Evolutionary conservation across 1,139 yeast species (phyloP).

Genomic region (Suhomyces choctaworum): DNA sequence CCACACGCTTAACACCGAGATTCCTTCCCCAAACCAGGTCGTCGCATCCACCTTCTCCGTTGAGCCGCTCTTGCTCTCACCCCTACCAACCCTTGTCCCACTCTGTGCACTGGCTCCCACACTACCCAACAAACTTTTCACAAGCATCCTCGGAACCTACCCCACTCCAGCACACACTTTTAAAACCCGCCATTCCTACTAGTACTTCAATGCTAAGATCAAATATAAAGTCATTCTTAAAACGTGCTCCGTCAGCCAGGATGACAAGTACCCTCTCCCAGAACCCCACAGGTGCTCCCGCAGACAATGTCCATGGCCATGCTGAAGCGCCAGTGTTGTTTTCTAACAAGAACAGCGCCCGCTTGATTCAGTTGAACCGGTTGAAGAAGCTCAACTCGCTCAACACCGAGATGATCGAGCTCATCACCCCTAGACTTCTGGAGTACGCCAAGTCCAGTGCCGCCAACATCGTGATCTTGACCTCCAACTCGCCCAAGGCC

Average conservation of each 20-base stretch:
- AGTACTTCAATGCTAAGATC: conserved; percentile 10
- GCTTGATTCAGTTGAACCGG: conserved; percentile 76
- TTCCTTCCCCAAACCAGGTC: too few species aligned
- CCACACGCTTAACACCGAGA: too few species aligned
- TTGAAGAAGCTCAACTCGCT: conserved; percentile 84
- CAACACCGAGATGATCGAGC: conserved; percentile 72
- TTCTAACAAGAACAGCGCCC: conserved; percentile 61
- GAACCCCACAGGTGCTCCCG: conserved; percentile 16
- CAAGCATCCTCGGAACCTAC: conserved; percentile 11
- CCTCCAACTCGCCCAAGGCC: conserved; percentile 64
- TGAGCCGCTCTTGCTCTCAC: too few species aligned
- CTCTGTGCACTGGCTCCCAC: neutral
- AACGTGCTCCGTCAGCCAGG: conserved; percentile 15
- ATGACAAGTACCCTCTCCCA: conserved; percentile 23
- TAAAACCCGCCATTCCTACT: too few species aligned
- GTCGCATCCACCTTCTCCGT: too few species aligned
- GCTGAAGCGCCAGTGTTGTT: conserved; percentile 62
- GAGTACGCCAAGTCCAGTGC: conserved; percentile 73
- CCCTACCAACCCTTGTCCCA: neutral
- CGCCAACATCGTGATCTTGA: conserved; percentile 66
- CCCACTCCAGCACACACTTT: too few species aligned
- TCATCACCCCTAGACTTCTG: conserved; percentile 70
- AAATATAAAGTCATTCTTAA: conserved; percentile 7
- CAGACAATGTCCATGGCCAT: conserved; percentile 16
- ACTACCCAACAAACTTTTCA: conserved; percentile 11